Conservation (phyloP, 2,329 filamentous ascomycete species). For the Ambrosiella beaveri region DNA sequence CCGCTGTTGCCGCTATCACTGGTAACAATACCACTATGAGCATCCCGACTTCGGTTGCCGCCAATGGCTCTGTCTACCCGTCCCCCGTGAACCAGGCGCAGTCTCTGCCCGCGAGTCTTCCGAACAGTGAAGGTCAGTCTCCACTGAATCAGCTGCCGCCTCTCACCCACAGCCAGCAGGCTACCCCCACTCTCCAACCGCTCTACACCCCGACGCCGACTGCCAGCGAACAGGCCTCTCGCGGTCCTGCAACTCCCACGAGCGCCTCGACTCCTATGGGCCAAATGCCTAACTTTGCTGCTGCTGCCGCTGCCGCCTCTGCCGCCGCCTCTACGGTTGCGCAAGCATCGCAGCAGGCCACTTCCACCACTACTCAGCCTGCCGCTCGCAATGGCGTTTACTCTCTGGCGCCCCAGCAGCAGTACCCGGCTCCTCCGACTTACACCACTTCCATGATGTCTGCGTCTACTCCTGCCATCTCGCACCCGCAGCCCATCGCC, state of each 20-base stretch:
- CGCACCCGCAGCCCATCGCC: conserved; percentile 60
- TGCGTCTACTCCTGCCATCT: conserved; percentile 46
- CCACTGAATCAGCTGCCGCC: conserved; percentile 12
- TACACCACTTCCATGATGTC: conserved; percentile 49
- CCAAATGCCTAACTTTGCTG: conserved; percentile 13
- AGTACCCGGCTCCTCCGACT: conserved; percentile 34
- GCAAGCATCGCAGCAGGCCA: conserved; percentile 16
- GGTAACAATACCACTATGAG: conserved; percentile 3
- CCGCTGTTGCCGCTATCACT: conserved; percentile 5
- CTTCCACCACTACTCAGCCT: conserved; percentile 26
- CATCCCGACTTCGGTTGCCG: conserved; percentile 7
- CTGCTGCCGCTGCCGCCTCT: conserved; percentile 5
- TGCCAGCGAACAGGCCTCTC: conserved; percentile 9
- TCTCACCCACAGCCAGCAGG: conserved; percentile 11
- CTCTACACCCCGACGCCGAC: conserved; percentile 7
- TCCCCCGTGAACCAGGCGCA: conserved; percentile 12
- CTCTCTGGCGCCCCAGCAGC: conserved; percentile 32
- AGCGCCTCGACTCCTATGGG: conserved; percentile 9
- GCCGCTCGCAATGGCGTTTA: conserved; percentile 32
- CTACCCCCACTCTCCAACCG: conserved; percentile 12
- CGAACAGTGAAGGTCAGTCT: conserved; percentile 11
- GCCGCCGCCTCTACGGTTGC: conserved; percentile 7
- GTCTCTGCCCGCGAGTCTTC: conserved; percentile 10
- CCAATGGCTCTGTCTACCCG: conserved; percentile 12
- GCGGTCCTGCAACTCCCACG: conserved; percentile 11